Conservation (phyloP, 257 asterid genomes). For the Striga asiatica region DNA sequence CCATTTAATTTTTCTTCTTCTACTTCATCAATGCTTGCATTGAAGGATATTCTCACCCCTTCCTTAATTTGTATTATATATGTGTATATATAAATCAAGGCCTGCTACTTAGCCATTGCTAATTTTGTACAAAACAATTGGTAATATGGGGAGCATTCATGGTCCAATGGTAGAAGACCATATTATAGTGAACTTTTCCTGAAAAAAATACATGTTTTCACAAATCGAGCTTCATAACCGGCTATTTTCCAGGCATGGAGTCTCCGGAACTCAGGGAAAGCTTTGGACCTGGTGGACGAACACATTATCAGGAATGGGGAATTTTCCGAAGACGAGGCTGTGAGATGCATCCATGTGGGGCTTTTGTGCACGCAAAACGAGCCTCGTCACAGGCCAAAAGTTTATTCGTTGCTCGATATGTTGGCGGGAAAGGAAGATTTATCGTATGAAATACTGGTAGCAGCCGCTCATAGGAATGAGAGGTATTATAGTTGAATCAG, state of each 20-base stretch:
- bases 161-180: too few species aligned
- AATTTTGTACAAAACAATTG: too few species aligned
- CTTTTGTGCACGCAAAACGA: constrained; percentile 13
- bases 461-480: not conserved
- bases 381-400: constrained; percentile 5
- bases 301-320: not conserved
- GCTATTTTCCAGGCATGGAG: constrained; percentile 1
- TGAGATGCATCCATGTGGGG: constrained; percentile 14
- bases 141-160: too few species aligned
- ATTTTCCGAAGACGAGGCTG: not conserved
- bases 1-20: too few species aligned
- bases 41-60: too few species aligned
- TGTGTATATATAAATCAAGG: too few species aligned
- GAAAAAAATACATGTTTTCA: too few species aligned
- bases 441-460: not conserved
- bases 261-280: constrained; percentile 3
- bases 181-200: too few species aligned
- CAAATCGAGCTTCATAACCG: not conserved
- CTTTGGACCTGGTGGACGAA: constrained; percentile 8
- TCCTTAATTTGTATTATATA: too few species aligned
- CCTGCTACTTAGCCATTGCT: too few species aligned
- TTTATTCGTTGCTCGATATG: not conserved
- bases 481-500: not conserved
- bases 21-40: too few species aligned
- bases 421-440: not conserved